phyloP scores from a whole-genome alignment of 169 alveolate species.

The Besnoitia besnoiti region DNA sequence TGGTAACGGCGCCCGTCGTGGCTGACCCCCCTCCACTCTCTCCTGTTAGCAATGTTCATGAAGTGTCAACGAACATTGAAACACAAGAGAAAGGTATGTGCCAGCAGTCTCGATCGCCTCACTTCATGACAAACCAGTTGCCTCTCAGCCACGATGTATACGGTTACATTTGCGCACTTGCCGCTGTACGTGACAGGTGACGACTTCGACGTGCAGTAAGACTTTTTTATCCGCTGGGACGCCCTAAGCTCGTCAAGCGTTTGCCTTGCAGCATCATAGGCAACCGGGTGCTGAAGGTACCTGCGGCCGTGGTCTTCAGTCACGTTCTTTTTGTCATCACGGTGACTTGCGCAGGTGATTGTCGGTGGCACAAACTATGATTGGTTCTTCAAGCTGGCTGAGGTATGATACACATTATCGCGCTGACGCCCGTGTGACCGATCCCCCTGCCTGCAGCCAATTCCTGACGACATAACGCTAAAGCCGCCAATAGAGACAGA shows the following conservation, averaged over 20 bases:
- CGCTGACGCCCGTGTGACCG: neutral
- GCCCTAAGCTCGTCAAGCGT: neutral
- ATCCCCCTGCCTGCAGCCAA: neutral
- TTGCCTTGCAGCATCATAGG: constrained; percentile 9
- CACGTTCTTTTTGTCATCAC: neutral
- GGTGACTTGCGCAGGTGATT: neutral
- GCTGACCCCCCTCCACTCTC: constrained; percentile 24
- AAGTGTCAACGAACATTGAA: neutral
- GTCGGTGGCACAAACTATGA: constrained; percentile 21
- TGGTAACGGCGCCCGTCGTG: neutral
- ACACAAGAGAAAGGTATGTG: neutral
- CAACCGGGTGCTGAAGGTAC: constrained; percentile 29
- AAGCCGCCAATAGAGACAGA: constrained; percentile 31
- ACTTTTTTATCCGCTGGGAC: neutral
- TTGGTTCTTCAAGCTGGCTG: constrained; percentile 25
- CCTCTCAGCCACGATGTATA: constrained; percentile 7
- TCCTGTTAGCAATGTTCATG: neutral
- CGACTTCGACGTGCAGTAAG: constrained; percentile 21
- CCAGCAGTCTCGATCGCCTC: neutral
- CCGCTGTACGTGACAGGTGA: constrained; percentile 21
- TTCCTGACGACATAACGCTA: constrained; percentile 22
- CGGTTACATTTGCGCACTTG: constrained; percentile 43
- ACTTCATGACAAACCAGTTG: no score
- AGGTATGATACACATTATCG: neutral
- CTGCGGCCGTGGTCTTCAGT: neutral